Conservation (phyloP, 1,139 yeast genomes). For the Yamadazyma friedrichii region DNA sequence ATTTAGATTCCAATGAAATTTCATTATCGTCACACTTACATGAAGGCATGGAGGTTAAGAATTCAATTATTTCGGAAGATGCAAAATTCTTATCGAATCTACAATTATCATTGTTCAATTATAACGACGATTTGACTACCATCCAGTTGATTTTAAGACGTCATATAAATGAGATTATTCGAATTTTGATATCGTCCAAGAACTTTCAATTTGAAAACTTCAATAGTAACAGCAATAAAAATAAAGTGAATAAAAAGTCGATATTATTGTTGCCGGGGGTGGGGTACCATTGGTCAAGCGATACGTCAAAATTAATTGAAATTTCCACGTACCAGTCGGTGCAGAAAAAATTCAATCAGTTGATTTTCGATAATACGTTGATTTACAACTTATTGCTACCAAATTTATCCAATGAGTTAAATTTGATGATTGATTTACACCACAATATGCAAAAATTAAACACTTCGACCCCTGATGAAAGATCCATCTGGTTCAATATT, state of each 20-base stretch:
- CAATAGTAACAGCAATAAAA: conserved; percentile 2
- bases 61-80: conserved; percentile 47
- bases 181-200: conserved; percentile 41
- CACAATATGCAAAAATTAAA: conserved; percentile 42
- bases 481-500: conserved; percentile 45
- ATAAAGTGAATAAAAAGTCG: conserved; percentile 16
- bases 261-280: conserved; percentile 41
- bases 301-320: conserved; percentile 40
- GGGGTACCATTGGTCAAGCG: conserved; percentile 46
- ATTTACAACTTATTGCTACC: conserved; percentile 36
- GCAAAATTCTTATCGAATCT: conserved; percentile 46
- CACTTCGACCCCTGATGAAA: conserved; percentile 18
- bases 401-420: conserved; percentile 41
- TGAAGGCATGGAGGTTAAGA: conserved; percentile 16
- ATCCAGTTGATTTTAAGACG: conserved; percentile 47
- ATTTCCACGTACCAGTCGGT: conserved; percentile 45
- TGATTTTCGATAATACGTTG: conserved; percentile 34
- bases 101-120: conserved; percentile 43
- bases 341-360: conserved; percentile 36
- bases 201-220: conserved; percentile 28
- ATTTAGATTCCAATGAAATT: conserved; percentile 51
- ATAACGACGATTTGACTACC: conserved; percentile 50
- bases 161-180: conserved; percentile 45
- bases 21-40: conserved; percentile 28
- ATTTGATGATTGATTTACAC: conserved; percentile 45